Percentiles rank a stretch among this genome's conserved stretches.
Evolutionary conservation across 768 basidiomycete species (phyloP).

Genomic region (Cantharellus anzutake): DNA sequence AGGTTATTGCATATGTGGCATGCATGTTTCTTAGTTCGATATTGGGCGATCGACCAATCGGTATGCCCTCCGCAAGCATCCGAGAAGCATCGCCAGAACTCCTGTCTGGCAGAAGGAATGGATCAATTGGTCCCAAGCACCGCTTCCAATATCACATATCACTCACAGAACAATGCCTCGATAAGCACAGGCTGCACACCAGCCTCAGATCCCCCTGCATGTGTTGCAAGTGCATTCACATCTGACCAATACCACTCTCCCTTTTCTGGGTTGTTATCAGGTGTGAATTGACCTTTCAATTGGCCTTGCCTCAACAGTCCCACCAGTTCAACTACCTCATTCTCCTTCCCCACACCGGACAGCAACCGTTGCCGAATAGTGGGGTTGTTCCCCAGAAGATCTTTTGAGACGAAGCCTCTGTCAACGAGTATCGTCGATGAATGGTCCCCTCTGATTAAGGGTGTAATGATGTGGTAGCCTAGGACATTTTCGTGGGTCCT

Average conservation of each 20-base stretch:
- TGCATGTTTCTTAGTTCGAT: conserved; percentile 89
- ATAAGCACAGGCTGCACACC: conserved; percentile 76
- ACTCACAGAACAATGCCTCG: conserved; percentile 78
- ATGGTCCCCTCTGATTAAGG: conserved; percentile 59
- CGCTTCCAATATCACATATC: conserved; percentile 1
- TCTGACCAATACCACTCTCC: conserved; percentile 91
- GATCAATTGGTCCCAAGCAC: not conserved
- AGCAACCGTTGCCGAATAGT: conserved; percentile 6
- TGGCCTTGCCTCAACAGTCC: conserved; percentile 72
- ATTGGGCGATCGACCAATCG: conserved; percentile 63
- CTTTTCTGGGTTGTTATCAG: conserved; percentile 61
- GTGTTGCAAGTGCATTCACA: conserved; percentile 56
- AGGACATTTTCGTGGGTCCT: conserved; percentile 74
- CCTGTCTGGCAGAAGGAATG: conserved; percentile 39
- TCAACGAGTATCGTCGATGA: conserved; percentile 71
- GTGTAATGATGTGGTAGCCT: conserved; percentile 78
- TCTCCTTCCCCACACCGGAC: conserved; percentile 11
- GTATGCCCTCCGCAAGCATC: conserved; percentile 48
- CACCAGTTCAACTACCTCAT: conserved; percentile 47
- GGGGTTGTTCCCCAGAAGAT: conserved; percentile 17
- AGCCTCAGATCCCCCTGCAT: conserved; percentile 49
- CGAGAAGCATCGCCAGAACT: conserved; percentile 54
- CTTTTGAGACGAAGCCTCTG: conserved; percentile 67
- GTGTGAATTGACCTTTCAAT: conserved; percentile 61
- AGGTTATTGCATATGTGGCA: conserved; percentile 86